Base-by-base conservation (phyloP, 225 moss, liverwort and hornwort species). In the Sphagnum tenellum region DNA sequence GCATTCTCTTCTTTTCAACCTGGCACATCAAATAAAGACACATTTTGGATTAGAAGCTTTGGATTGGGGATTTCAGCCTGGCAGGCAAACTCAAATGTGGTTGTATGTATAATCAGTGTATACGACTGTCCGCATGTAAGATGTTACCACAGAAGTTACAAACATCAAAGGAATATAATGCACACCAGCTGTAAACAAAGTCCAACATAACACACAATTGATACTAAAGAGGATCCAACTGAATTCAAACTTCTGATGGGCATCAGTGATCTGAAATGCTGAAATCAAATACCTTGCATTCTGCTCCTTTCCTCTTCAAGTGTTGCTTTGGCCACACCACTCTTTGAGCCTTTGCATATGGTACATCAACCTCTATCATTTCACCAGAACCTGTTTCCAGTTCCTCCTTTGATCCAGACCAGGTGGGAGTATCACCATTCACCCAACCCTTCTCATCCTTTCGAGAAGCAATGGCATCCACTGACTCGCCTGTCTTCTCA, bases 401-500 rank as follows among this genome's bases (percentile, higher is more conserved):
- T 4, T 66, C 46, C 12, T 48, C 66, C 44, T 45, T 14, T 47
- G 12, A 12, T 46, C 48, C 46, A 3, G 50, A 12, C 3, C 44
- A 29, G n/a, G 12, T 5, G 5, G 9, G 70, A n/a, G 81, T 65
- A n/a, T 59, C 58, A 13, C 61, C 67, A 7, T 44, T 66, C 10
- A 69, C 77, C 81, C 81, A 77, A 7, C 74, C 69, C 3, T 60
- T 67, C 44, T 74, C 77, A 45, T 60, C n/a, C 63, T 81, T 81
- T 64, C 81, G 55, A 8, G 44, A 53, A 8, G 72, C 66, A 67
- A 81, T 77, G 4, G 14, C 69, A 12, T 49, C 67, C 60, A 68
- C 46, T 4, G 71, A 47, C 65, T 81, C 77, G 13, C 69, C 61
- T 48, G 77, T 81, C 58, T 60, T 45, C 48, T 69, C 3, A 66